Evolutionary conservation across 352 stramenopile species (phyloP), one percentile per base, ranked within the genome.

Genomic region (Pythium sukuiense): DNA sequence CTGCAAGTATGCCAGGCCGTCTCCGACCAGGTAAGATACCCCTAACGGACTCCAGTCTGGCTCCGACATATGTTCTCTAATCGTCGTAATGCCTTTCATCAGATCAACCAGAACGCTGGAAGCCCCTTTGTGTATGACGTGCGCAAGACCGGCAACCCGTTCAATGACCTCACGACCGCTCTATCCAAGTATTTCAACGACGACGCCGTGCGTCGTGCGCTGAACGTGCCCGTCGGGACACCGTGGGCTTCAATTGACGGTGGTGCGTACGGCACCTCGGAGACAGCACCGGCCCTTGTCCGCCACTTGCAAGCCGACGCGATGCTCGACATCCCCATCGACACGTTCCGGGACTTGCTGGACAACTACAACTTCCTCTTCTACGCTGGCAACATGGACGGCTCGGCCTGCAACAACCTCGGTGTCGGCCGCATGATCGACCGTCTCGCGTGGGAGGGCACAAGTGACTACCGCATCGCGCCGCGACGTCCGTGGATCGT

Each of bases 121-220:
- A 90, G 88, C 39, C 85, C 85, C 52, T 94, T 91, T 74, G 77
- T 94, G 66, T 94, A 94, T 76, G 85, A 94, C 69, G 88, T 94
- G 33, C 85, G 85, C 26, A 74, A 92, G 61, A 63, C 59, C 5
- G 72, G 69, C 27, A 89, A 92, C 57, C 67, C 76, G 14, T 90
- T 92, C 55, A 63, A 73, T 35, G 79, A 80, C 12, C 55, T 90
- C 60, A 90, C 76, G 37, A 62, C 53, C 26, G 35, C 65, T 24
- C 67, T 94, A 12, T 87, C 76, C 26, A 81, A 76, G 53, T 98
- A 97, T 59, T 87, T 98, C 33, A 93, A 93, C 59, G 71, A 87
- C 56, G 72, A 93, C 50, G 69, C 67, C 1, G 90, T 97, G 50
- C 83, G 85, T 49, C 76, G 89, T 41, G 93, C 92, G 12, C 77